These are phyloP conservation scores for Suaeda aralocaspica DNA, from an alignment of 148 eudicot species.

Conservation along the genomic window DNA sequence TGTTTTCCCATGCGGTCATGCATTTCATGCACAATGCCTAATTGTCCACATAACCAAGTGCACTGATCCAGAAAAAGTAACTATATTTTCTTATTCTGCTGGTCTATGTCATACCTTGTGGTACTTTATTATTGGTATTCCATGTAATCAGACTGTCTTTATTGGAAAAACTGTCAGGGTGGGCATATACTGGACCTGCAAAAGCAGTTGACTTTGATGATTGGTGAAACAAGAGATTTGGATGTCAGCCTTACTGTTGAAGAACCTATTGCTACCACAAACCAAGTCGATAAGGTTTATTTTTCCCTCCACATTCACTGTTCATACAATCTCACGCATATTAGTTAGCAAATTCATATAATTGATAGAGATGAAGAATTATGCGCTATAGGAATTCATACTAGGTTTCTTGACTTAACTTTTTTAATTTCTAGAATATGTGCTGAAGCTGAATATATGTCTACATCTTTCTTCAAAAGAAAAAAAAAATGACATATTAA, in stretches of 20 bases:
- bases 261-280: constrained; percentile 54
- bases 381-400: too few relatives aligned
- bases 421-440: neutral
- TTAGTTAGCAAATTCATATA: neutral
- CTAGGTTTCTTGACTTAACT: neutral
- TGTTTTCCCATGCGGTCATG: constrained; percentile 95
- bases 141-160: neutral
- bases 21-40: constrained; percentile 88
- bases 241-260: constrained; percentile 50
- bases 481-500: too few relatives aligned
- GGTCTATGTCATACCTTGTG: too few relatives aligned
- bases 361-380: neutral
- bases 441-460: neutral
- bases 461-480: neutral
- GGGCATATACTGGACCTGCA: constrained; percentile 87
- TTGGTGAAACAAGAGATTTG: constrained; percentile 52
- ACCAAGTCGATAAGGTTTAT: constrained; percentile 71
- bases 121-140: neutral
- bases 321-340: neutral
- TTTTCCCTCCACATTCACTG: constrained; percentile 1
- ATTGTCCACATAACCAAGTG: constrained; percentile 90
- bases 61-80: constrained; percentile 70
- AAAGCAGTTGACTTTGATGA: constrained; percentile 75
- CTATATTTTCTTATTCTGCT: constrained; percentile 18
- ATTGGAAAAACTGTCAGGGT: constrained; percentile 48